These are phyloP conservation scores for Psilocybe cubensis DNA, from an alignment of 768 basidiomycete species.

Conservation along the genomic window DNA sequence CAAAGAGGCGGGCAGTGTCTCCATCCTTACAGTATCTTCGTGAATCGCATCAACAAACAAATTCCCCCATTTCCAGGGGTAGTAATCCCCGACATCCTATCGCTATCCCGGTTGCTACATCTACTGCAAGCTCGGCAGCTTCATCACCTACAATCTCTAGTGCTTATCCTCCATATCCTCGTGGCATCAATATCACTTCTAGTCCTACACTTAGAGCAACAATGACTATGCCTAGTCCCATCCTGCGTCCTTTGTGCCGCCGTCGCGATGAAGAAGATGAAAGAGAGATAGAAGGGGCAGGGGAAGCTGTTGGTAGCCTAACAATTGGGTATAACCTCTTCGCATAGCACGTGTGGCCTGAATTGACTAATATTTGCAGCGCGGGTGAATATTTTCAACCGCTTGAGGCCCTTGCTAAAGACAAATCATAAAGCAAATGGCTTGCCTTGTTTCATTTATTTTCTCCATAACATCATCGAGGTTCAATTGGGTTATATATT, in stretches of 20 bases:
- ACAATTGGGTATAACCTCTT: slow-evolving; percentile 39
- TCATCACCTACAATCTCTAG: slow-evolving; percentile 74
- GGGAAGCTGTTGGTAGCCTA: slow-evolving; percentile 74
- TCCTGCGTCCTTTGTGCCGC: slow-evolving; percentile 69
- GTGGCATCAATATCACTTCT: slow-evolving; percentile 61
- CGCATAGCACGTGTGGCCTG: background rate
- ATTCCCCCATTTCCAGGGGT: slow-evolving; percentile 53
- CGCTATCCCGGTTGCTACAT: slow-evolving; percentile 65
- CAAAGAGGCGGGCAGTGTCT: slow-evolving; percentile 83
- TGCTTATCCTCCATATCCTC: slow-evolving; percentile 50
- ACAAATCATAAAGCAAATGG: background rate
- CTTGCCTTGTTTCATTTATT: background rate
- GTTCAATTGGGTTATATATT: too few species aligned
- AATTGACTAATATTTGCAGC: background rate
- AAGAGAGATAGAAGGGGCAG: slow-evolving; percentile 77
- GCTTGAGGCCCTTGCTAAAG: background rate
- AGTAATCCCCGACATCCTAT: slow-evolving; percentile 58
- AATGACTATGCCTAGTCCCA: slow-evolving; percentile 69
- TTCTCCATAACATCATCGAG: too few species aligned
- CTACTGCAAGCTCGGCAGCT: slow-evolving; percentile 61
- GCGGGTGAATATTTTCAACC: slow-evolving; percentile 2
- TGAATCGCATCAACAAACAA: slow-evolving; percentile 55
- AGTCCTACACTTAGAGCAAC: slow-evolving; percentile 77
- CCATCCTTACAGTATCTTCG: slow-evolving; percentile 74
- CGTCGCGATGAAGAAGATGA: slow-evolving; percentile 63